phyloP scores from a whole-genome alignment of 345 rosid genomes.

The Psidium guajava region DNA sequence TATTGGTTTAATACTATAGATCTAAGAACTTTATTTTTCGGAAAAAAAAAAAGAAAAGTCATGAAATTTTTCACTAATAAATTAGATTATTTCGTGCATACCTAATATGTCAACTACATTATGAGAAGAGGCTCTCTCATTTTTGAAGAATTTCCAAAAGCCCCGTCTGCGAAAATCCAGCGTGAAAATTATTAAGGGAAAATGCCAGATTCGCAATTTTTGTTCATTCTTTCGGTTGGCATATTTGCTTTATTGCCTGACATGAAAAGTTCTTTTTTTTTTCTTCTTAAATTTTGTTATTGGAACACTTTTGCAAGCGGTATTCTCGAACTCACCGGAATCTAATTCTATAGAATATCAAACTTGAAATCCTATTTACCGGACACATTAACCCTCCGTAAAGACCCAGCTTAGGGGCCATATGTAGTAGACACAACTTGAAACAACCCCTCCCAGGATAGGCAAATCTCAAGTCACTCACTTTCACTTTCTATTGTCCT shows the following conservation, averaged over 20 bases:
- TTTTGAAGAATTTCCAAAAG: not conserved
- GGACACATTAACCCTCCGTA: too few relatives aligned
- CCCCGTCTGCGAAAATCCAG: too few relatives aligned
- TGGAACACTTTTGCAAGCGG: not conserved
- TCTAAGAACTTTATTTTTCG: not conserved
- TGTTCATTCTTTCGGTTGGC: too few relatives aligned
- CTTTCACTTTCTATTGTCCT: not conserved
- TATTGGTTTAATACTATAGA: not conserved
- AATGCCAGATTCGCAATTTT: too few relatives aligned
- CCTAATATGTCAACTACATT: not conserved
- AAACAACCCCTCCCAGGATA: not conserved
- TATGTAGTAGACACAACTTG: too few relatives aligned
- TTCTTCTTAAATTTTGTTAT: too few relatives aligned
- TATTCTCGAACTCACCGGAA: not conserved
- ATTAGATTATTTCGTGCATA: not conserved
- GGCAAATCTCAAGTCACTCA: not conserved
- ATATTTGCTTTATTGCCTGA: too few relatives aligned
- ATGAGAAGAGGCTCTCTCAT: not conserved
- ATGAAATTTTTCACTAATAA: fast-evolving
- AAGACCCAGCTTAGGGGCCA: not conserved
- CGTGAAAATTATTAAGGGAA: not conserved
- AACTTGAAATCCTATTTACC: too few relatives aligned
- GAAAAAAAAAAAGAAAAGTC: not conserved
- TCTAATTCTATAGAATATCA: not conserved
- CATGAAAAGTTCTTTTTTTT: too few relatives aligned